A percentile compares a stretch with the other conserved stretches of the same genome.
Conservation (phyloP, 2,329 filamentous ascomycete genomes). For the Graphilbum sp. region DNA sequence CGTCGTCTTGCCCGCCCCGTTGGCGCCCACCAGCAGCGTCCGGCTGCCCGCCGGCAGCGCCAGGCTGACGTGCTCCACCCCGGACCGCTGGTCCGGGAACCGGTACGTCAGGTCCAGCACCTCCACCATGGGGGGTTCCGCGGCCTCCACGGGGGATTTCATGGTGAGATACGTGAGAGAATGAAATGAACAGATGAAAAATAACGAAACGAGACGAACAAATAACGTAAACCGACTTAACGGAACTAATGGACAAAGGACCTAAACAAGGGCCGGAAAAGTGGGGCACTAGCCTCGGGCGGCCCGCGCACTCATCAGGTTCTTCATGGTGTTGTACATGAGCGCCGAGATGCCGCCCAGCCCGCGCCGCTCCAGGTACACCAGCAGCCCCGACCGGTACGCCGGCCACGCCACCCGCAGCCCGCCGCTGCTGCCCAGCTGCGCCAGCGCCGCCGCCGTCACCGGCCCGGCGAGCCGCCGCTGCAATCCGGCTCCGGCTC, state of each 20-base stretch:
- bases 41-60: slow-evolving; percentile 68
- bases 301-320: slow-evolving; percentile 35
- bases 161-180: no score
- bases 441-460: slow-evolving; percentile 46
- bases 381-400: slow-evolving; percentile 57
- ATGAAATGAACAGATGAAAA: no score
- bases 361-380: slow-evolving; percentile 46
- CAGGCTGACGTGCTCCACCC: slow-evolving; percentile 57
- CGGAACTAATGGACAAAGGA: no score
- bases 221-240: no score
- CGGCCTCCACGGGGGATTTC: background rate
- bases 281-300: no score
- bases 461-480: slow-evolving; percentile 50
- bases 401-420: slow-evolving; percentile 53
- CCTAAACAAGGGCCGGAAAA: no score
- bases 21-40: slow-evolving; percentile 86
- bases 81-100: slow-evolving; percentile 73
- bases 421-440: slow-evolving; percentile 49
- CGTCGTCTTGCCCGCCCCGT: slow-evolving; percentile 94
- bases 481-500: slow-evolving; percentile 21
- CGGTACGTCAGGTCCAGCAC: slow-evolving; percentile 69
- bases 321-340: slow-evolving; percentile 70
- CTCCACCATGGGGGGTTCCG: slow-evolving; percentile 42
- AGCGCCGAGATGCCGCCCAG: slow-evolving; percentile 51
- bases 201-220: no score